Percentiles rank a stretch among this genome's conserved stretches.
phyloP scores from a whole-genome alignment of 257 asterid genomes.

The Nicotiana sylvestris region DNA sequence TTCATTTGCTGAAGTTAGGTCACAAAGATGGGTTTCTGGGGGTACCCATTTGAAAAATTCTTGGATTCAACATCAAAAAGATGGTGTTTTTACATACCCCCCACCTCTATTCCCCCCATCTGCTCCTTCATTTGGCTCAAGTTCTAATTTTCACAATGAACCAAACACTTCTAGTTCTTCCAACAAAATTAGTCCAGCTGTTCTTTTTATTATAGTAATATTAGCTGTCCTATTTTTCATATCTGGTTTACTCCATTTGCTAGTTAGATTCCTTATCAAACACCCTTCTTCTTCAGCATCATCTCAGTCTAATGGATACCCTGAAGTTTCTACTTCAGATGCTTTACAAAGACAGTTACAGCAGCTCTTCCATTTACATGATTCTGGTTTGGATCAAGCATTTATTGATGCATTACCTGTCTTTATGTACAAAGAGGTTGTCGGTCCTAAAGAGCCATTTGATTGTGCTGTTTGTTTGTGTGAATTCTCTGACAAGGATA shows the following conservation, averaged over 20 bases:
- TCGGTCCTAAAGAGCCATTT: slow-evolving; percentile 82
- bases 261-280: slow-evolving; percentile 80
- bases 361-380: slow-evolving; percentile 84
- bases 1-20: slow-evolving; percentile 33
- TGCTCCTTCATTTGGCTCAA: slow-evolving; percentile 28
- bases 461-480: slow-evolving; percentile 95
- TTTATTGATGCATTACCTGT: slow-evolving; percentile 86
- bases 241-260: slow-evolving; percentile 90
- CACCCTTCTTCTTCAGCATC: slow-evolving; percentile 47
- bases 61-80: slow-evolving; percentile 58
- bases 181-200: slow-evolving; percentile 76
- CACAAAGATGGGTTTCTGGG: slow-evolving; percentile 35
- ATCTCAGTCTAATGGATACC: slow-evolving; percentile 49
- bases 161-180: slow-evolving; percentile 36
- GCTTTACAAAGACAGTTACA: slow-evolving; percentile 85
- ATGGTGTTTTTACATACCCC: slow-evolving; percentile 44
- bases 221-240: slow-evolving; percentile 83
- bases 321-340: slow-evolving; percentile 62
- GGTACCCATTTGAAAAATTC: slow-evolving; percentile 49
- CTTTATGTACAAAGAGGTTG: slow-evolving; percentile 70
- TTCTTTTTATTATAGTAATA: slow-evolving; percentile 69
- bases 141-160: slow-evolving; percentile 29
- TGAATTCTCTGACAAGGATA: slow-evolving; percentile 70
- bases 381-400: slow-evolving; percentile 87
- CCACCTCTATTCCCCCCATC: slow-evolving; percentile 34